Evolutionary conservation across 2,329 filamentous ascomycete species (phyloP).

Genomic region (Colletotrichum sidae): DNA sequence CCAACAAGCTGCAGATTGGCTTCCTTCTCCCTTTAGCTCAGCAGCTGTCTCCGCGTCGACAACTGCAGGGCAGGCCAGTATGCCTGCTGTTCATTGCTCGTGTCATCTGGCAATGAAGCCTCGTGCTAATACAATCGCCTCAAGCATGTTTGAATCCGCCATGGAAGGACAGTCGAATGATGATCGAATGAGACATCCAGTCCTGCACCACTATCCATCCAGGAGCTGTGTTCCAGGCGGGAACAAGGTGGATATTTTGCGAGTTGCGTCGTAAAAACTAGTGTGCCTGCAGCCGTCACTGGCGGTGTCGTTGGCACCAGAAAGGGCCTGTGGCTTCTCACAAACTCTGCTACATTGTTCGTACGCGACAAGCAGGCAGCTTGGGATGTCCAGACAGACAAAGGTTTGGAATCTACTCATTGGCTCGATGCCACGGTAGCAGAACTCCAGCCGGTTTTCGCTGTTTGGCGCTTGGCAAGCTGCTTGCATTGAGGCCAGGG

Average conservation of each 20-base stretch:
- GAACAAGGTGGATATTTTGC: not conserved
- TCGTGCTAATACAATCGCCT: slow-evolving; percentile 10
- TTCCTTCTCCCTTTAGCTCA: slow-evolving; percentile 8
- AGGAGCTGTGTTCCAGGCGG: not conserved
- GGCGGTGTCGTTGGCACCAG: slow-evolving; percentile 5
- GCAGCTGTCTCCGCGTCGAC: not conserved
- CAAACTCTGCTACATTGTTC: slow-evolving; percentile 18
- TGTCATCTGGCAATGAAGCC: slow-evolving; percentile 9
- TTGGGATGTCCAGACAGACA: slow-evolving; percentile 22
- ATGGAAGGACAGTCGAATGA: slow-evolving; percentile 31
- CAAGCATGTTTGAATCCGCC: slow-evolving; percentile 20
- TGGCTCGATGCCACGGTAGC: slow-evolving; percentile 21
- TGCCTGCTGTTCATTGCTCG: slow-evolving; percentile 5
- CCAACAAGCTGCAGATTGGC: slow-evolving; percentile 20
- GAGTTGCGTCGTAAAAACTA: slow-evolving; percentile 10
- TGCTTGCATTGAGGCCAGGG: slow-evolving; percentile 48
- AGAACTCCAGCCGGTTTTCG: not conserved
- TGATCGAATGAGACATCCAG: slow-evolving; percentile 32
- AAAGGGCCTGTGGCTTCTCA: slow-evolving; percentile 21
- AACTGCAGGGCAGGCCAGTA: slow-evolving; percentile 17
- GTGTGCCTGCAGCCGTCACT: not conserved
- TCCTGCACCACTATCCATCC: slow-evolving; percentile 12
- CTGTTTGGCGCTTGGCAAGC: slow-evolving; percentile 36
- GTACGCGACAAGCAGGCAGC: slow-evolving; percentile 5
- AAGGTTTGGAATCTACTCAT: slow-evolving; percentile 18